Evolutionary conservation across 768 basidiomycete species (phyloP), one percentile per base, ranked within the genome.

Genomic region (Collybiopsis luxurians): DNA sequence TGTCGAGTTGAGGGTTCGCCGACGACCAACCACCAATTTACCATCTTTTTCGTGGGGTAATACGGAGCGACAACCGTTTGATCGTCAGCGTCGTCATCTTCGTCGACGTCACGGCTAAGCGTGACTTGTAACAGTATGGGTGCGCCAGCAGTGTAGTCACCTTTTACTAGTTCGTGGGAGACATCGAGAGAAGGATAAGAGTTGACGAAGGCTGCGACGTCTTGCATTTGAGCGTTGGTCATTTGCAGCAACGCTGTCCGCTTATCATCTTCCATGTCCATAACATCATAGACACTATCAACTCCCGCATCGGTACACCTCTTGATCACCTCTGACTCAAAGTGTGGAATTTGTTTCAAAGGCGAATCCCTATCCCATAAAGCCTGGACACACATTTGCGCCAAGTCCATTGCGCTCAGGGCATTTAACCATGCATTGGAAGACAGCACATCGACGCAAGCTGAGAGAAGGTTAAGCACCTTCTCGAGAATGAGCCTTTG

Each of bases 351-450:
- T 69, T 99, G 96, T 67, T 91, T 94, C 63, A 98, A 72, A 0
- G 95, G 95, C 36, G 92, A 94, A 70, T 99, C 97, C 10, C 86
- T 89, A 67, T 99, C 96, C 97, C 97, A 98, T 72, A 96, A 86
- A 0, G 90, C 94, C 70, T 98, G 97, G 4, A 98, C 92, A 71
- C 93, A 95, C 96, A 98, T 98, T 71, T 98, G 97, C 9, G 92
- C 92, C 46, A 98, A 73, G 71, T 99, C 96, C 97, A 98, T 98
- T 0, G 95, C 95, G 30, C 94, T 91, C 23, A 98, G 73, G 0
- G 96, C 97, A 65, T 86, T 95, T 64, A 98, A 71, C 90, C 90
- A 96, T 1, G 91, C 94, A 66, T 97, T 98, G 34, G 92, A 95
- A 2, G 92, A 95, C 93, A 98, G 95, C 56, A 98, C 96, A 66